Evolutionary conservation across 2,329 filamentous ascomycete genomes (phyloP), one percentile per base, ranked within the genome.

Genomic region (Malbranchea zuffiana): DNA sequence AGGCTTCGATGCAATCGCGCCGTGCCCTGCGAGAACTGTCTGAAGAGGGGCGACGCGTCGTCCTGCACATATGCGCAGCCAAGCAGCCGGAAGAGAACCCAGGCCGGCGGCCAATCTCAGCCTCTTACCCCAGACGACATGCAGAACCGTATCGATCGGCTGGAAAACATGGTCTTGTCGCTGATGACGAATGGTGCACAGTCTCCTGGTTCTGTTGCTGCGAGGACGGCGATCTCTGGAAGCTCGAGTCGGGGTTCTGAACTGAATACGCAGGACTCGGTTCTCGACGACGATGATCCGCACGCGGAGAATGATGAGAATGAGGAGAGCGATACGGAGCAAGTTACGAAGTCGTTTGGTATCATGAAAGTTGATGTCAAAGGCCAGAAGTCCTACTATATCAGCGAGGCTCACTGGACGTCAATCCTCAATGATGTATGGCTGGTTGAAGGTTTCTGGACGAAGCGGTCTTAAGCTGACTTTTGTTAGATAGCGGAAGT

Each of bases 101-200:
- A 51, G 6, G 30, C 29, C 17, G n/a, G n/a, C 13, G 69, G 67
- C 53, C 74, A 79, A 59, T 72, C 63, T 37, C 48, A 63, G 35
- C 63, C 74, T 62, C 69, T 71, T 39, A 69, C 72, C 49, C 85
- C 88, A 33, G 87, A 94, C 70, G 88, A 95, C 61, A 95, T 96
- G 88, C 88, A 96, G 66, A 93, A 92, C 56, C 82, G 90, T 57
- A 96, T 96, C 64, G 87, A 96, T 66, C 77, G 88, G 51, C 71
- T 96, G 47, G 88, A 96, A 70, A 82, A 83, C 50, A 67, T 96
- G 57, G 88, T 96, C 43, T 64, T 96, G 47, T 92, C 85, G 18
- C 62, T 96, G 54, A 95, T 96, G 88, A 88, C 88, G 54, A 87
- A 83, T 57, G 84, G 84, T 40, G 72, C 69, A n/a, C 68, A 73